Evolutionary conservation across 768 basidiomycete genomes (phyloP).

Genomic region (Auriscalpium vulgare): DNA sequence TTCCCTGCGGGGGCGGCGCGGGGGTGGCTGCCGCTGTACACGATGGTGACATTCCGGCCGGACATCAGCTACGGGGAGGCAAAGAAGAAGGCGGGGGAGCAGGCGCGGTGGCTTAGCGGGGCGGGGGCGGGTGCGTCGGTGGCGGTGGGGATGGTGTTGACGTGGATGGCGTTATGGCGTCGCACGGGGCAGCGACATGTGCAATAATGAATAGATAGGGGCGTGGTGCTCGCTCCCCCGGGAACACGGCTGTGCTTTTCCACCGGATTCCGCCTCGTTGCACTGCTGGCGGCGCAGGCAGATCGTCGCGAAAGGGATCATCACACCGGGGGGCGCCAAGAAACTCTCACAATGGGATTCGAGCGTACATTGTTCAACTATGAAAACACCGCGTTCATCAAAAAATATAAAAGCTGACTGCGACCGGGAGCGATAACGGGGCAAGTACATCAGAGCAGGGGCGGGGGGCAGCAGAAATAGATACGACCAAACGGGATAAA

Average conservation of each 20-base stretch:
- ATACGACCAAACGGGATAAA: neutral
- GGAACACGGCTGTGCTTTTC: constrained; percentile 10
- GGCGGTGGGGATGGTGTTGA: constrained; percentile 6
- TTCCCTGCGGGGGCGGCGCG: constrained; percentile 38
- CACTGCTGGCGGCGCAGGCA: constrained; percentile 8
- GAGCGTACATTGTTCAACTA: constrained; percentile 15
- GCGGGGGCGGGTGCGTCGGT: constrained; percentile 26
- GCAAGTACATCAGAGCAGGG: neutral
- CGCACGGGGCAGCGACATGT: constrained; percentile 7
- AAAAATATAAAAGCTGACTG: constrained; percentile 11
- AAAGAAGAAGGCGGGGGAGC: constrained; percentile 57
- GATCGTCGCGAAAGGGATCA: neutral
- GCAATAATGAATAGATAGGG: constrained; percentile 11
- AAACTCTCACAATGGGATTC: constrained; percentile 12
- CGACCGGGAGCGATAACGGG: constrained; percentile 9
- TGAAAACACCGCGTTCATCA: constrained; percentile 18
- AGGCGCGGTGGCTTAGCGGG: constrained; percentile 52
- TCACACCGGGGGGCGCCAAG: constrained; percentile 2
- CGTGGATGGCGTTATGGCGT: constrained; percentile 14
- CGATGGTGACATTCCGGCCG: constrained; percentile 96
- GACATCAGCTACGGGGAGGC: constrained; percentile 89
- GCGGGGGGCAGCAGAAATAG: neutral
- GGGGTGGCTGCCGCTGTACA: constrained; percentile 92
- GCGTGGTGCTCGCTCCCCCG: constrained; percentile 5
- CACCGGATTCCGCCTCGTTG: constrained; percentile 8